Percentiles rank a stretch among this genome's conserved stretches.
These are phyloP conservation scores for Pterocarpus macrocarpus DNA, from an alignment of 306 rosid species.

Conservation along the genomic window DNA sequence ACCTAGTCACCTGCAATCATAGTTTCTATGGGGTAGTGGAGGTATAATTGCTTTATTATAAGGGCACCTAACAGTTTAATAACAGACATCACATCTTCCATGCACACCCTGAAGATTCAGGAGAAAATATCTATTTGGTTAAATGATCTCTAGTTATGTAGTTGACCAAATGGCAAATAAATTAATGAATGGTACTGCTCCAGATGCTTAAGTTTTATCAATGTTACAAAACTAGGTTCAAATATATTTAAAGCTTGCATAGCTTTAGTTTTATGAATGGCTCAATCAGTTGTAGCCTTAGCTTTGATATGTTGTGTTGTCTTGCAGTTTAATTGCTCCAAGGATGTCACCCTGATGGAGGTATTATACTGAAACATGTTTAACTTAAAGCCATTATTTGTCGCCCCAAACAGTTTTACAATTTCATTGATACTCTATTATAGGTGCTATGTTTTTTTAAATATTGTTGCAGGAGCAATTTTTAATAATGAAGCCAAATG, in stretches of 20 bases:
- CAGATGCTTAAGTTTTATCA: constrained; percentile 24
- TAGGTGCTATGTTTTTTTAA: background rate
- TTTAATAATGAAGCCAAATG: constrained; percentile 86
- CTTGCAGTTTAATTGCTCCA: constrained; percentile 94
- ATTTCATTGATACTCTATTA: constrained; percentile 22
- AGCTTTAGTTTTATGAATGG: constrained; percentile 6
- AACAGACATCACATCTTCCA: constrained; percentile 1
- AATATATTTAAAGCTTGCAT: constrained; percentile 22
- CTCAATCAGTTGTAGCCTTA: constrained; percentile 20
- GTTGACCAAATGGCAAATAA: constrained; percentile 26
- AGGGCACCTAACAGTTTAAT: background rate
- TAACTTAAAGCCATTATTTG: background rate
- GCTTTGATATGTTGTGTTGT: constrained; percentile 43
- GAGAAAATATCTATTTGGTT: constrained; percentile 12
- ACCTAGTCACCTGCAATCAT: background rate
- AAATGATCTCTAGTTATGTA: constrained; percentile 16
- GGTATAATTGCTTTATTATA: background rate
- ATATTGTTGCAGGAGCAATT: constrained; percentile 73
- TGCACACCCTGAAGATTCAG: background rate
- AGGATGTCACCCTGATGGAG: constrained; percentile 90
- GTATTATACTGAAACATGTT: constrained; percentile 53
- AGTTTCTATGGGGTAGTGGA: background rate
- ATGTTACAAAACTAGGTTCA: background rate
- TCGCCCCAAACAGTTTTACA: constrained; percentile 19
- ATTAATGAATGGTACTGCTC: constrained; percentile 24